Base-by-base conservation (phyloP, 352 stramenopile genomes). In the Phytopythium litorale region DNA sequence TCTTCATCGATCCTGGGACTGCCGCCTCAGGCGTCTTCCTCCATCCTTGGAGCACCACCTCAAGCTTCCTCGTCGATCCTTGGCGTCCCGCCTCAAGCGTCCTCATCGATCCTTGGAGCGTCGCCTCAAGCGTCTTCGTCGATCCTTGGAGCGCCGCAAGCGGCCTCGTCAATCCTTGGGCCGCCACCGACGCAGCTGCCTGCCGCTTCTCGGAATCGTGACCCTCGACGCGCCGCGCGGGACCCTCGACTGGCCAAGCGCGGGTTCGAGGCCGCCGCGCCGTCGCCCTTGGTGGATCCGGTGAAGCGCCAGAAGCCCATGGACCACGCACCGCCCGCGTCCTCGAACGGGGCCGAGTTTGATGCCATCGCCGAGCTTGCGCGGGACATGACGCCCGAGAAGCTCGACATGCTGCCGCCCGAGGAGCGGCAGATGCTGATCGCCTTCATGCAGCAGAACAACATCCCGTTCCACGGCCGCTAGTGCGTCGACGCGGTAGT, bases 361-460 rank as follows among this genome's bases (percentile, higher is more conserved):
- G 76, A 87, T 35, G 77, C 69, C 42, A 87, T 92, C 49, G 78
- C 82, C 0, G 82, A 89, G 55, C 78, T 92, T 18, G 83, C 85
- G 48, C 76, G 79, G 5, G 81, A 89, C 63, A 94, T 92, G 81
- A 94, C 83, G 18, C 81, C 82, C 25, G 73, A 92, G 58, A 91
- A 94, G 67, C 67, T 94, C 42, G 78, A 91, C 58, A 77, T 92
- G 75, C 71, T 94, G 30, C 79, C 81, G 7, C 82, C 83, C 9
- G 87, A 89, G 59, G 85, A 94, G 66, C 70, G 83, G 32, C 83
- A 94, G 60, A 87, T 94, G 60, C 56, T 94, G 42, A 46, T 92
- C 51, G 68, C 66, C 38, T 94, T 91, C 67, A 94, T 94, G 85
- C 78, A 92, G 68, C 83, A 92, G 69, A 80, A 93, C 58, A 81